These are phyloP conservation scores for Polyporus tsugae DNA, from an alignment of 1,284 basidiomycete species.

Conservation along the genomic window DNA sequence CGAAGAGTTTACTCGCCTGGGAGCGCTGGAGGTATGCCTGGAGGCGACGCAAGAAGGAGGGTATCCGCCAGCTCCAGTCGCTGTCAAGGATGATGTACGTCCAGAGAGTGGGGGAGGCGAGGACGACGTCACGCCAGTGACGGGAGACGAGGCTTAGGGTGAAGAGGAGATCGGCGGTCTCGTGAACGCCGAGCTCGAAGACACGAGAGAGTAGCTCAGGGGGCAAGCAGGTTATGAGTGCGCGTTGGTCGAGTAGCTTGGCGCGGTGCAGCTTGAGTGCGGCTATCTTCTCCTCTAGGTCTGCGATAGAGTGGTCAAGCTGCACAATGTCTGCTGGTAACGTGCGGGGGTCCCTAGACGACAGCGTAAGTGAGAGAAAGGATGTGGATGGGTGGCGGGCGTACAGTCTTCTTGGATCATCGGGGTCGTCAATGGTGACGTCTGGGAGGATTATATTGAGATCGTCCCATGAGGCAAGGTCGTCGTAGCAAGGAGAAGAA, in stretches of 20 bases:
- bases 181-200: constrained; percentile 45
- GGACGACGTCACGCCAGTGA: constrained; percentile 40
- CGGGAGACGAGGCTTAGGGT: constrained; percentile 41
- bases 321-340: constrained; percentile 36
- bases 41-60: constrained; percentile 41
- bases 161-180: constrained; percentile 36
- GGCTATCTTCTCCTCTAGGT: constrained; percentile 39
- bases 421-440: constrained; percentile 28
- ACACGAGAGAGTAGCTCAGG: constrained; percentile 45
- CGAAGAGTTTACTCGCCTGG: constrained; percentile 40
- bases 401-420: constrained; percentile 35
- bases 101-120: constrained; percentile 43
- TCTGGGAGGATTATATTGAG: constrained; percentile 30
- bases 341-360: constrained; percentile 34
- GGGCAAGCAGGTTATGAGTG: constrained; percentile 43
- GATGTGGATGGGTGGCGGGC: background rate
- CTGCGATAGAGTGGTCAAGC: constrained; percentile 39
- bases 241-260: constrained; percentile 38
- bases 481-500: constrained; percentile 35
- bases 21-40: constrained; percentile 40
- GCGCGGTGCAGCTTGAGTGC: constrained; percentile 35
- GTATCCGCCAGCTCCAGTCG: constrained; percentile 39
- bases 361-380: constrained; percentile 26
- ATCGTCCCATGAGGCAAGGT: constrained; percentile 43
- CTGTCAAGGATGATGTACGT: constrained; percentile 44